These are phyloP conservation scores for Podila clonocystis DNA, from an alignment of 192 early-diverging fungal genomes.

Conservation along the genomic window DNA sequence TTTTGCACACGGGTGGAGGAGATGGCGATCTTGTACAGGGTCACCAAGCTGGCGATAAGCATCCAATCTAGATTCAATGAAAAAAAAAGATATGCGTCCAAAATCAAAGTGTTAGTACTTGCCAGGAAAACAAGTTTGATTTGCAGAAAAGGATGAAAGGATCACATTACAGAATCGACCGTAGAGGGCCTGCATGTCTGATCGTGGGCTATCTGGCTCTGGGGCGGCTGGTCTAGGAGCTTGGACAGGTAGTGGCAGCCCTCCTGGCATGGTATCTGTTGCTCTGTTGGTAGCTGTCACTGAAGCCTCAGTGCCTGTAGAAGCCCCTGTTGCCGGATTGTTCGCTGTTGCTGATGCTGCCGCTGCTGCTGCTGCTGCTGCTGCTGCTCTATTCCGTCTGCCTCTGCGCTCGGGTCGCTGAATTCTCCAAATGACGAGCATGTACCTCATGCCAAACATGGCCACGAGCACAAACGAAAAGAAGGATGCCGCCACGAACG, in stretches of 20 bases:
- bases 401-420: constrained; percentile 68
- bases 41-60: constrained; percentile 67
- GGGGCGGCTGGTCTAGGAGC: constrained; percentile 20
- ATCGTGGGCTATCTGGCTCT: constrained; percentile 40
- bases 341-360: constrained; percentile 5
- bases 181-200: constrained; percentile 62
- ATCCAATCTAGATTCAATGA: too few species aligned
- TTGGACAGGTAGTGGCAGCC: constrained; percentile 42
- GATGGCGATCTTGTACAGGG: constrained; percentile 67
- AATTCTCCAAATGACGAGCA: constrained; percentile 73
- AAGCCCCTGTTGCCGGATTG: neutral
- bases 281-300: constrained; percentile 7
- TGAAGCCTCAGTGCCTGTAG: neutral
- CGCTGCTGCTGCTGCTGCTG: constrained; percentile 15
- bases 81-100: too few species aligned
- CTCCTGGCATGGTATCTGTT: constrained; percentile 34
- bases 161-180: constrained; percentile 65
- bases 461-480: constrained; percentile 73
- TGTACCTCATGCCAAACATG: constrained; percentile 76
- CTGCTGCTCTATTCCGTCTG: constrained; percentile 31
- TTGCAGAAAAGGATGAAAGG: neutral
- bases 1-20: constrained; percentile 58
- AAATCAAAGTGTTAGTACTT: neutral
- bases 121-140: neutral
- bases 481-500: constrained; percentile 68